Evolutionary conservation across 148 eudicot genomes (phyloP).

Genomic region (Rhododendron molle): DNA sequence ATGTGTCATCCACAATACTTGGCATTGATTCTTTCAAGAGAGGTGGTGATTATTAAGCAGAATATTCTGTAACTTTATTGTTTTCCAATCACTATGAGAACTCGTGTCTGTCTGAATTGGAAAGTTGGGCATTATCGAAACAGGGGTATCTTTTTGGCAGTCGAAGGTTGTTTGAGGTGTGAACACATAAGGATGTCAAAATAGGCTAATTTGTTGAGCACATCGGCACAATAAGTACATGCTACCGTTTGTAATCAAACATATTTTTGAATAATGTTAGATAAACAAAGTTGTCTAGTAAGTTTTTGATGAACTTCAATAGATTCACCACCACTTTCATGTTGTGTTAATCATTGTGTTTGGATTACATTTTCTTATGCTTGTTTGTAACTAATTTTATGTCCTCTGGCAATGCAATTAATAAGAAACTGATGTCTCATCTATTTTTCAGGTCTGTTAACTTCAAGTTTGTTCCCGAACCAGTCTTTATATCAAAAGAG

Average conservation of each 20-base stretch:
- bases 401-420: not conserved
- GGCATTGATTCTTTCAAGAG: not conserved
- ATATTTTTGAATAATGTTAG: not conserved
- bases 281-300: not conserved
- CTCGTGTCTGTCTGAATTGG: not conserved
- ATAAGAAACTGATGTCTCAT: constrained; percentile 2
- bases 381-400: constrained; percentile 1
- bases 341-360: not conserved
- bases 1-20: not conserved
- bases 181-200: not conserved
- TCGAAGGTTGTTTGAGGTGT: not conserved
- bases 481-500: constrained; percentile 63
- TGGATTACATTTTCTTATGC: not conserved
- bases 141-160: not conserved
- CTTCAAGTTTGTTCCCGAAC: constrained; percentile 97
- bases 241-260: not conserved
- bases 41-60: not conserved
- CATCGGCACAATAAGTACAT: not conserved
- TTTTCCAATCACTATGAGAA: not conserved
- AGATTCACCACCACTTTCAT: not conserved
- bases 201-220: not conserved
- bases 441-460: constrained; percentile 79
- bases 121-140: not conserved
- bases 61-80: not conserved
- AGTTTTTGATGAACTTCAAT: not conserved